Evolutionary conservation across 495 filamentous ascomycete species (phyloP), one percentile per base, ranked within the genome.

Genomic region (Endocarpon pusillum): DNA sequence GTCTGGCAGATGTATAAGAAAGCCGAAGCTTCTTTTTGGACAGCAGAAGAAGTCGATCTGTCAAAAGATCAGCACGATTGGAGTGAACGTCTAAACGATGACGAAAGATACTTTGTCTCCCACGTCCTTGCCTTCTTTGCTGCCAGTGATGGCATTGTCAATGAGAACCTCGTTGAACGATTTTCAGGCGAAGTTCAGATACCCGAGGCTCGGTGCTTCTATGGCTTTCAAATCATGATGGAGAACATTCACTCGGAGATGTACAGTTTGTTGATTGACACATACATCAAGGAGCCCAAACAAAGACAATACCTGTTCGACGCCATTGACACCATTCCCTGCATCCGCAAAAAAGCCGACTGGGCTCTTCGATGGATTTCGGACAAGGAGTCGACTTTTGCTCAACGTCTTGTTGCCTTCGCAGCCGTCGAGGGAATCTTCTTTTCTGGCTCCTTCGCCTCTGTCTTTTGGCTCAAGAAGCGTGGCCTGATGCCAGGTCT

Each of bases 1-100:
- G 87, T 97, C 62, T 97, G 89, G 89, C 91, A 94, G 59, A 94
- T 97, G 87, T 97, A 97, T 73, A 97, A 97, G 78, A 96, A 97
- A 65, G 91, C 91, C 45, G 87, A 94, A 59, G 89, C 89, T 17
- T 96, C 91, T 23, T 97, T 97, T 73, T 97, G 89, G 89, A 96
- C 91, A 34, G 89, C 89, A 36, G 89, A 97, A 55, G 89, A 97
- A 64, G 94, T 97, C 41, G 89, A 97, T 64, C 73, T 97, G 19
- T 93, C 87, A 47, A 96, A 97, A 66, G 89, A 97, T 57, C 69
- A 93, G 17, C 81, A 93, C 66, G 91, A 97, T 64, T 97, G 89
- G 89, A 87, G 93, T 70, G 87, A 94, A 68, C 71, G 76, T 45
- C 62, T 97, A 43, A 97, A 84, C 56, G 78, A 96, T 46, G 89